Evolutionary conservation across 306 rosid species (phyloP), one percentile per base, ranked within the genome.

Genomic region (Trichosanthes cucumerina): DNA sequence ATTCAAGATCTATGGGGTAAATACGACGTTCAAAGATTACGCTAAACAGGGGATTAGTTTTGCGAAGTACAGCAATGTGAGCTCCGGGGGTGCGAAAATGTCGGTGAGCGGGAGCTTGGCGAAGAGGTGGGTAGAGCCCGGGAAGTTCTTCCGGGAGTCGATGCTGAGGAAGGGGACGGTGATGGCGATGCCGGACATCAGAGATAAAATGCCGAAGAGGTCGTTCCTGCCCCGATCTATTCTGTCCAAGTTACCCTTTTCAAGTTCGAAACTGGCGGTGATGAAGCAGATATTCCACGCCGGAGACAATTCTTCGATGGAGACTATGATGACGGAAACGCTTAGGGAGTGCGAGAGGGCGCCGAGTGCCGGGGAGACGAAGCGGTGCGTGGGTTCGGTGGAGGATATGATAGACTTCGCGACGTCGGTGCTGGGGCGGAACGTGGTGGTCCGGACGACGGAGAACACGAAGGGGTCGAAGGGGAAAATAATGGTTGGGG

Each of bases 401-500:
- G 99, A 96, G 81, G 99, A 96, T 78, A 91, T 96, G 99, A 87
- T 96, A 46, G 99, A 96, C 78, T 96, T 96, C 15, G 88, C 96
- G 4, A 93, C 96, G 24, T 82, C 97, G 2, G 88, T 92, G 9
- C 73, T 96, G 39, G 99, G 99, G 2, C 93, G 99, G 24, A 89
- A 91, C 85, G 84, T 92, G 16, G 86, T 63, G 57, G 89, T 90
- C 71, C 91, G 93, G 53, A 83, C 83, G 1, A 91, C 98, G 19
- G 80, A 84, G 7, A 96, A 81, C 53, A 87, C 89, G 4, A 84
- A 79, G 13, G 99, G 99, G 72, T 85, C 96, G 11, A 92, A 90
- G 84, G 81, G 83, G 52, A 73, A 80, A 2, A 83, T 96, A 1
- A 21, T 86, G 87, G 72, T 96, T 66, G 97, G 98, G 49, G 54